Evolutionary conservation across 768 basidiomycete genomes (phyloP).

Genomic region (Daedaleopsis nitida): DNA sequence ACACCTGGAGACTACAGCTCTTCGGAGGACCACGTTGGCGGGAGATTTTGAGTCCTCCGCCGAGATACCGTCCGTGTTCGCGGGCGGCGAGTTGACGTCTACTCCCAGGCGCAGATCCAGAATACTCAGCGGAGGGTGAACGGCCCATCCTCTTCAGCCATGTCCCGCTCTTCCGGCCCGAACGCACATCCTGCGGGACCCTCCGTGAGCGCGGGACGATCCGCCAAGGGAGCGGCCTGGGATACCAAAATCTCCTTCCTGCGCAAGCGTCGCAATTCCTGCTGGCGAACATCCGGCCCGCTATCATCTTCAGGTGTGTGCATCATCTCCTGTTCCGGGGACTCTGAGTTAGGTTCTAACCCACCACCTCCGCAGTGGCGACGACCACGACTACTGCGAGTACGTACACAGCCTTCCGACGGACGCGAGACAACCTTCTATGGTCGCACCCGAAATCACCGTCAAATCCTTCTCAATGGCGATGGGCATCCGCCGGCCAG

Average conservation of each 20-base stretch:
- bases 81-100: background rate
- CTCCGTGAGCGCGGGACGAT: conserved; percentile 76
- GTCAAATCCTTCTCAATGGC: conserved; percentile 91
- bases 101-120: conserved; percentile 4
- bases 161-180: conserved; percentile 83
- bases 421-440: conserved; percentile 18
- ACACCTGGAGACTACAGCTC: background rate
- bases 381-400: conserved; percentile 97
- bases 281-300: conserved; percentile 63
- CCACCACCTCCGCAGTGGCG: conserved; percentile 55
- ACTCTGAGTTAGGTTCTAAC: background rate
- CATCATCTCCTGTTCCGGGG: background rate
- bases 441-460: conserved; percentile 68
- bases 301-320: conserved; percentile 72
- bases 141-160: conserved; percentile 81
- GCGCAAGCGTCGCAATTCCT: conserved; percentile 66
- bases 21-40: background rate
- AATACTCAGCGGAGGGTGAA: conserved; percentile 23
- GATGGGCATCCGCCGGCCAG: conserved; percentile 82
- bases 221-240: conserved; percentile 70
- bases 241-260: conserved; percentile 85
- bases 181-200: conserved; percentile 71
- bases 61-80: background rate
- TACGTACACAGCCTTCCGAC: conserved; percentile 48
- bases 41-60: background rate